phyloP scores from a whole-genome alignment of 192 early-diverging fungal species.

The Coemansia sp. region DNA sequence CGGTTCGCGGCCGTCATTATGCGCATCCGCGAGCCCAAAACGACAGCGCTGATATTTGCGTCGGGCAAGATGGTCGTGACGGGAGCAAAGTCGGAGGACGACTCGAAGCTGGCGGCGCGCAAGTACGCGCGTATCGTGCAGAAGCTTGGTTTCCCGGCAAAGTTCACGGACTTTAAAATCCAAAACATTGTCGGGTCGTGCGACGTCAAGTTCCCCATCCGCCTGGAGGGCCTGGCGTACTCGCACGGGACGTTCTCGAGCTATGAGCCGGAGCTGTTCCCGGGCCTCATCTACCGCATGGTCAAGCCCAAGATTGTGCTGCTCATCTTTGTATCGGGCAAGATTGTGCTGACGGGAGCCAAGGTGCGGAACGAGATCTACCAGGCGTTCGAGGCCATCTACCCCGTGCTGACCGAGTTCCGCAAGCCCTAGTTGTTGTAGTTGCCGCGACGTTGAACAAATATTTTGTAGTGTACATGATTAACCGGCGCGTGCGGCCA shows the following conservation, averaged over 20 bases:
- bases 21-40: constrained; percentile 99
- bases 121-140: constrained; percentile 99
- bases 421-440: constrained; percentile 51
- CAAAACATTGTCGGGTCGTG: constrained; percentile 99
- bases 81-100: constrained; percentile 96
- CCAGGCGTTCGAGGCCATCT: constrained; percentile 95
- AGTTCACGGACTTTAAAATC: constrained; percentile 99
- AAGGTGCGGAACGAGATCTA: constrained; percentile 99
- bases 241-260: constrained; percentile 81
- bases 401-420: constrained; percentile 90
- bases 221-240: constrained; percentile 92
- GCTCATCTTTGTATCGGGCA: constrained; percentile 98
- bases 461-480: no score
- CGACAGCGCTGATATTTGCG: constrained; percentile 97
- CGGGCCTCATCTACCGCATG: constrained; percentile 99
- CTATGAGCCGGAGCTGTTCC: constrained; percentile 99
- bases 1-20: constrained; percentile 99
- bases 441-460: no score
- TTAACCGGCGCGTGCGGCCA: no score
- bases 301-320: constrained; percentile 96
- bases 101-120: constrained; percentile 91
- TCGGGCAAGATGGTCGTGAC: constrained; percentile 99
- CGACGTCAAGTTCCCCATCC: constrained; percentile 99
- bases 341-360: constrained; percentile 99
- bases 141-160: constrained; percentile 95